Evolutionary conservation across 1,284 basidiomycete species (phyloP).

Genomic region (Austropuccinia psidii): DNA sequence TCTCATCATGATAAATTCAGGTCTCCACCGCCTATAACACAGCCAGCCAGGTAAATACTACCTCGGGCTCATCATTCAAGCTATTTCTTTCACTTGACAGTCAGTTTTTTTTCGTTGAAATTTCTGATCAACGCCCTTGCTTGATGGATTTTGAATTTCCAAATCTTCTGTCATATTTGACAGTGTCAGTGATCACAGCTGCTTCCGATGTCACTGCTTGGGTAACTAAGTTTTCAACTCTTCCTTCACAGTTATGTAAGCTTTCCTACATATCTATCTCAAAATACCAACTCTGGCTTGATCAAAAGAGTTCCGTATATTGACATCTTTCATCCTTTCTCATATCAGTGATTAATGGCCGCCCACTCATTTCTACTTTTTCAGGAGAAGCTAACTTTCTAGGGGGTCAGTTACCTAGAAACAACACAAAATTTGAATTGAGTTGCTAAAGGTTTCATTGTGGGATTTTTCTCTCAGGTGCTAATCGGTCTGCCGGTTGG

Average conservation of each 20-base stretch:
- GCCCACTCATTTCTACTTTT: slow-evolving; percentile 16
- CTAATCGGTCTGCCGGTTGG: slow-evolving; percentile 16
- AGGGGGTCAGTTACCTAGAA: slow-evolving; percentile 1
- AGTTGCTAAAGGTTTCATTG: background rate
- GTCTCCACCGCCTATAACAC: slow-evolving; percentile 15
- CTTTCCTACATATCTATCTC: background rate
- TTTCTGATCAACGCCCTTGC: background rate
- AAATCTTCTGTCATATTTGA: background rate
- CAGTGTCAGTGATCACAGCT: slow-evolving; percentile 27
- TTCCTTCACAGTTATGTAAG: slow-evolving; percentile 20
- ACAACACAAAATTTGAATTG: background rate
- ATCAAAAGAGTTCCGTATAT: too few relatives aligned
- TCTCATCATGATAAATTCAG: background rate
- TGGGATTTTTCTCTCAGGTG: background rate
- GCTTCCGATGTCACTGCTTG: slow-evolving; percentile 24
- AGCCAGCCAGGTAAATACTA: background rate
- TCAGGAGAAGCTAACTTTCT: slow-evolving; percentile 23
- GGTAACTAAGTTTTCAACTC: slow-evolving; percentile 26
- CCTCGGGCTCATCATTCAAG: slow-evolving; percentile 14
- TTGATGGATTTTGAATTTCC: background rate
- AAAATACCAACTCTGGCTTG: background rate
- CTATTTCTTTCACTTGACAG: slow-evolving; percentile 32
- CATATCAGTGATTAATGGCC: background rate
- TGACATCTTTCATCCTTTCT: too few relatives aligned
- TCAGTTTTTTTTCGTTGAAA: background rate